Percentiles rank a stretch among this genome's conserved stretches.
These are phyloP conservation scores for Debaryomyces psychrophilus DNA, from an alignment of 1,139 yeast species.

Conservation along the genomic window DNA sequence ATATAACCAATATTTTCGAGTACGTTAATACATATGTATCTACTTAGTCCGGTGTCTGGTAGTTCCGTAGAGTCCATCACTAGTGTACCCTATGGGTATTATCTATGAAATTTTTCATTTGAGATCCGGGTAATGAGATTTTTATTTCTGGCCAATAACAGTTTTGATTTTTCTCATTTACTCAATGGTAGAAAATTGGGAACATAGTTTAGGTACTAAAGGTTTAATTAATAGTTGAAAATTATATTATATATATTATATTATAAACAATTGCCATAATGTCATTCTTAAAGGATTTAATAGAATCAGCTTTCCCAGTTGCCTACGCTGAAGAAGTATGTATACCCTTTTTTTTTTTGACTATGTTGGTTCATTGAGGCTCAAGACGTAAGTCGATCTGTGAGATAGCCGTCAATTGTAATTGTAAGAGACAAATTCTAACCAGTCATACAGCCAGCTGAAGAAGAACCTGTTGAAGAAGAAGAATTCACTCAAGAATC, in stretches of 20 bases:
- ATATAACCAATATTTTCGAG: slow-evolving; percentile 9
- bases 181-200: slow-evolving; percentile 5
- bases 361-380: not conserved
- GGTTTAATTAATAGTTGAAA: slow-evolving; percentile 3
- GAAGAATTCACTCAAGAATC: slow-evolving; percentile 8
- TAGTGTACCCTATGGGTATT: not conserved
- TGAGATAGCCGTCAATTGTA: slow-evolving; percentile 1
- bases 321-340: slow-evolving; percentile 85
- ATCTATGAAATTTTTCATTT: not conserved
- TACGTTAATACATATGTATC: slow-evolving; percentile 8
- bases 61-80: not conserved
- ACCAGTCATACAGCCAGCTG: slow-evolving; percentile 6
- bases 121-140: slow-evolving; percentile 15
- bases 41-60: not conserved
- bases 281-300: slow-evolving; percentile 74
- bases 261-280: slow-evolving; percentile 21
- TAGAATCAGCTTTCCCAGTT: slow-evolving; percentile 80
- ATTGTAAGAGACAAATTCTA: not conserved
- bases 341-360: slow-evolving; percentile 14
- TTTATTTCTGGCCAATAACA: slow-evolving; percentile 16
- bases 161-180: slow-evolving; percentile 15
- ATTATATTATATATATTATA: slow-evolving; percentile 1
- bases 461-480: slow-evolving; percentile 11
- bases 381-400: not conserved
- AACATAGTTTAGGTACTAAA: not conserved